Conservation (phyloP, 495 filamentous ascomycete genomes). For the Penicillium lagena region DNA sequence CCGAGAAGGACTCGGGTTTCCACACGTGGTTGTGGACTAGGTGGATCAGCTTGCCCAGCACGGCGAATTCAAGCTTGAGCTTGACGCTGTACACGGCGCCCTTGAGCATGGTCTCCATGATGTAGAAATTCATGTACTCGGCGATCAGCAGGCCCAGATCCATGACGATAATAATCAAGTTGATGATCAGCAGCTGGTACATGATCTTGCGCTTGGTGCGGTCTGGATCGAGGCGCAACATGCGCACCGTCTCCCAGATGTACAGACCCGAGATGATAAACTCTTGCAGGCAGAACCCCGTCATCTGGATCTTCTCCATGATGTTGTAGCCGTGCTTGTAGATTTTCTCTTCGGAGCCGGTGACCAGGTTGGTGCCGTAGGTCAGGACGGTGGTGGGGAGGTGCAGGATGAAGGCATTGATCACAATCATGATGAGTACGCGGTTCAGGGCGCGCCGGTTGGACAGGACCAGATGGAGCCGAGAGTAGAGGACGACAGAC, state of each 20-base stretch:
- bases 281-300: conserved; percentile 57
- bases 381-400: conserved; percentile 51
- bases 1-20: conserved; percentile 32
- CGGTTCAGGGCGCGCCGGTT: conserved; percentile 42
- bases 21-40: conserved; percentile 34
- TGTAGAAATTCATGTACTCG: conserved; percentile 50
- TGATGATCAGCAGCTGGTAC: conserved; percentile 53
- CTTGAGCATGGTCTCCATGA: conserved; percentile 55
- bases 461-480: conserved; percentile 55
- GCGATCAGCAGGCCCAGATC: conserved; percentile 50
- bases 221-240: conserved; percentile 40
- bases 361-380: conserved; percentile 46
- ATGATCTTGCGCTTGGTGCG: conserved; percentile 45
- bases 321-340: conserved; percentile 42
- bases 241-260: conserved; percentile 47
- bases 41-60: conserved; percentile 45
- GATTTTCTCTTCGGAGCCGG: conserved; percentile 2
- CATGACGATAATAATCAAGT: conserved; percentile 49
- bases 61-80: conserved; percentile 60
- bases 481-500: conserved; percentile 60
- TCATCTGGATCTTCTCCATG: conserved; percentile 62
- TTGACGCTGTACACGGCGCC: conserved; percentile 59
- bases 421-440: conserved; percentile 53
- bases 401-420: conserved; percentile 49
- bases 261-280: conserved; percentile 55